Percentiles rank a stretch among this genome's conserved stretches.
phyloP scores from a whole-genome alignment of 768 basidiomycete species.

The Trametes punicea region DNA sequence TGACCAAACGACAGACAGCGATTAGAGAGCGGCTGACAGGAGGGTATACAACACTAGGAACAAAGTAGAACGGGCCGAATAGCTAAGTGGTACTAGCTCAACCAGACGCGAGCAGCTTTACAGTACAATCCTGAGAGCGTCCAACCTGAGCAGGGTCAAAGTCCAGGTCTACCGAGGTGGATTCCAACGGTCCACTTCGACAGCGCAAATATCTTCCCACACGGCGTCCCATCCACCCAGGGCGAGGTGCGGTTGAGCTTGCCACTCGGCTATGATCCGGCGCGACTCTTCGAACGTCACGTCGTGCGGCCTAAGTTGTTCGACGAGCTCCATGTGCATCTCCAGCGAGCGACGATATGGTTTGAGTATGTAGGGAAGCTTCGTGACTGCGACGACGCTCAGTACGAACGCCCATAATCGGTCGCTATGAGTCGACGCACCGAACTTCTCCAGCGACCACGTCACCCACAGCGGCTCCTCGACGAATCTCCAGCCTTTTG shows the following conservation, averaged over 20 bases:
- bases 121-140: conserved; percentile 5
- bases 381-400: conserved; percentile 42
- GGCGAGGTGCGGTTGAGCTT: conserved; percentile 62
- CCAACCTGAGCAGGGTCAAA: too few species aligned
- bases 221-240: conserved; percentile 65
- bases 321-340: conserved; percentile 52
- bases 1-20: not conserved
- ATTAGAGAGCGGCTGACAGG: not conserved
- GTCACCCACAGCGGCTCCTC: conserved; percentile 77
- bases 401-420: not conserved
- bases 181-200: conserved; percentile 76
- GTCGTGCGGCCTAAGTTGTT: conserved; percentile 59
- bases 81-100: not conserved
- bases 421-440: conserved; percentile 34
- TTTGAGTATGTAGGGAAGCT: conserved; percentile 51
- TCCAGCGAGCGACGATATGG: conserved; percentile 67
- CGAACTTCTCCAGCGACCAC: conserved; percentile 79
- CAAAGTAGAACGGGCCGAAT: not conserved
- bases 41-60: conserved; percentile 7
- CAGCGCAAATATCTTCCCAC: conserved; percentile 77
- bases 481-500: conserved; percentile 71
- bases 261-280: conserved; percentile 61
- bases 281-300: conserved; percentile 69
- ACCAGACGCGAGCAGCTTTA: not conserved
- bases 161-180: conserved; percentile 20